Evolutionary conservation across 1,284 basidiomycete species (phyloP), one percentile per base, ranked within the genome.

Genomic region (Lentinula novae-zelandiae): DNA sequence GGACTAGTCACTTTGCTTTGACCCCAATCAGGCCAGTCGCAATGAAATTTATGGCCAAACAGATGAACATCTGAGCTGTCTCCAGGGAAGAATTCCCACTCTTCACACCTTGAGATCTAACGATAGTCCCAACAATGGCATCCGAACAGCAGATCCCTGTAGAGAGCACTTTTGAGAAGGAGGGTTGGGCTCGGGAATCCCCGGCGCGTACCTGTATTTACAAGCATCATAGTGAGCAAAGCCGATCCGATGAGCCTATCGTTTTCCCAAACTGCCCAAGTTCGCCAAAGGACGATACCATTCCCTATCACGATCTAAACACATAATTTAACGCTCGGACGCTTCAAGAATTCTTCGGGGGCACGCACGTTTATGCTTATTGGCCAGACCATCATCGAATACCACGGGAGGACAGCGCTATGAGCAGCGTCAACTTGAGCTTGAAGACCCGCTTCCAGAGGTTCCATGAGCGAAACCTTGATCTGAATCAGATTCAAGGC

Each of bases 401-500:
- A 22, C 56, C 56, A 58, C 5, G 56, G 56, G 40, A 49, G 34
- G 27, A 58, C 38, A 38, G 56, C 56, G 12, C 17, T 33, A 9
- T 58, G 44, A 27, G 56, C 56, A 31, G 56, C 56, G 15, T 49
- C 56, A 27, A 40, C 44, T 42, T 58, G 56, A 5, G 56, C 56
- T 15, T 36, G 13, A 2, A 58, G 44, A 12, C 56, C 56, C 12
- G 34, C 56, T 9, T 39, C 49, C 10, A 58, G 46, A 38, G 56
- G 48, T 5, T 58, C 56, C 56, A 58, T 58, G 33, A 58, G 46
- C n/a, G 56, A 49, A 38, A 58, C 56, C 56, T 58, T 58, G 22
- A 51, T 58, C 15, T 58, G 34, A 8, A 58, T 58, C 33, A 58
- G 15, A 20, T 50, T 49, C 12, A 17, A 8, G 6, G 46, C 15